Evolutionary conservation across 805 yeast species (phyloP).

Genomic region (Candida nemodendra): DNA sequence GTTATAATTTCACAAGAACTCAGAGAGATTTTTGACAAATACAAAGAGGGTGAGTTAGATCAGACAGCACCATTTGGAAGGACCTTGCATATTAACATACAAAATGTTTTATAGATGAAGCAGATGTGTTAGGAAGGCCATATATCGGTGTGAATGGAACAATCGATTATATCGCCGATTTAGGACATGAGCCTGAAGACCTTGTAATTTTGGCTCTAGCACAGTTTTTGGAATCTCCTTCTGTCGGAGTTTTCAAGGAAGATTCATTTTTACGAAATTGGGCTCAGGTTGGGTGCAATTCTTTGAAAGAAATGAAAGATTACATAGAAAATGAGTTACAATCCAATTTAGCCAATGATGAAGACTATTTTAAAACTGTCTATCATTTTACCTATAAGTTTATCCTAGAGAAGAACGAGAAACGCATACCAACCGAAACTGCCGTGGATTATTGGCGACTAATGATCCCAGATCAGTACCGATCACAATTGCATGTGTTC

Average conservation of each 20-base stretch:
- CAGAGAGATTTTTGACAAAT: conserved; percentile 34
- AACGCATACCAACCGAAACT: conserved; percentile 53
- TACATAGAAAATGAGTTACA: conserved; percentile 33
- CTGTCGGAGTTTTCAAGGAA: conserved; percentile 58
- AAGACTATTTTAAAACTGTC: conserved; percentile 49
- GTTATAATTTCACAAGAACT: conserved; percentile 18
- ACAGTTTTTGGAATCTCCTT: conserved; percentile 62
- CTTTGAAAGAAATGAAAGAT: conserved; percentile 47
- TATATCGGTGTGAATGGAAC: conserved; percentile 79
- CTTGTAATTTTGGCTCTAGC: conserved; percentile 68
- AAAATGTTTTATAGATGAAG: conserved; percentile 8
- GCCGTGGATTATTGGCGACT: conserved; percentile 80
- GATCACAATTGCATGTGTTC: conserved; percentile 51
- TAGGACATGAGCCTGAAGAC: conserved; percentile 75
- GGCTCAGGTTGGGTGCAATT: conserved; percentile 37
- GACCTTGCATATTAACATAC: not conserved
- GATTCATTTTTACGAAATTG: conserved; percentile 57
- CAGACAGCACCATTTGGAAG: not conserved
- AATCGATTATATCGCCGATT: conserved; percentile 59
- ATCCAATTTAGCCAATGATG: conserved; percentile 34
- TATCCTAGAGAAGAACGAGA: conserved; percentile 58
- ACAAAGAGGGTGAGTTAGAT: conserved; percentile 25
- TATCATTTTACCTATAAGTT: conserved; percentile 73
- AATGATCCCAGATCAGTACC: conserved; percentile 42
- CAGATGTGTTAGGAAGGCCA: conserved; percentile 26